Percentiles rank a stretch among this genome's conserved stretches.
phyloP scores from a whole-genome alignment of 2,329 filamentous ascomycete species.

The Emergomyces pasteurianus region DNA sequence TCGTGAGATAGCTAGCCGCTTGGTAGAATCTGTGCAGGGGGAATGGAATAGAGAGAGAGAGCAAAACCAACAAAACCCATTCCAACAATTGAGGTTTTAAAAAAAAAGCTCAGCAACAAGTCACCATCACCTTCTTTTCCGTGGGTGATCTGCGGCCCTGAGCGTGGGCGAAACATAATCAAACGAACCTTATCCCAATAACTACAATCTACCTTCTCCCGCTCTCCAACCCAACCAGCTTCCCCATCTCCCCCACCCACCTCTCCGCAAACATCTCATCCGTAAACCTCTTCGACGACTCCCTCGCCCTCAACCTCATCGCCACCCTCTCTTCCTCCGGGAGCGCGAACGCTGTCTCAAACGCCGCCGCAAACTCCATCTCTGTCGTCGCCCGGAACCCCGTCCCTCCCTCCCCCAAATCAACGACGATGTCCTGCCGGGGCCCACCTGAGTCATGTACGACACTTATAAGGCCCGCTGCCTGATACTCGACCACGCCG shows the following conservation, averaged over 20 bases:
- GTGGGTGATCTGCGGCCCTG: too few relatives aligned
- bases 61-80: too few relatives aligned
- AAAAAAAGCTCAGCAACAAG: too few relatives aligned
- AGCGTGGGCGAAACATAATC: too few relatives aligned
- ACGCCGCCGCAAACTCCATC: slow-evolving; percentile 68
- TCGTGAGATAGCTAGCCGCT: too few relatives aligned
- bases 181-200: too few relatives aligned
- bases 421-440: slow-evolving; percentile 81
- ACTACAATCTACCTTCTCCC: not conserved
- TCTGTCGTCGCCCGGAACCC: slow-evolving; percentile 77
- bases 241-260: slow-evolving; percentile 66
- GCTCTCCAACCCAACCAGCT: slow-evolving; percentile 45
- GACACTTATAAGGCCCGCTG: slow-evolving; percentile 81
- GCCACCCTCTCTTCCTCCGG: slow-evolving; percentile 50
- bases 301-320: slow-evolving; percentile 63
- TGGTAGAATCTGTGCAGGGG: too few relatives aligned
- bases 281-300: slow-evolving; percentile 72
- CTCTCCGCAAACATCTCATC: slow-evolving; percentile 71
- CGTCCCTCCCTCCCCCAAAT: slow-evolving; percentile 63
- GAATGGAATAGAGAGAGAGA: too few relatives aligned
- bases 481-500: slow-evolving; percentile 95
- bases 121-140: too few relatives aligned
- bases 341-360: slow-evolving; percentile 62
- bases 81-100: too few relatives aligned
- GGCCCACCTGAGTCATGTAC: slow-evolving; percentile 91